Base-by-base conservation (phyloP, 495 filamentous ascomycete species). In the Penicillium verhagenii region DNA sequence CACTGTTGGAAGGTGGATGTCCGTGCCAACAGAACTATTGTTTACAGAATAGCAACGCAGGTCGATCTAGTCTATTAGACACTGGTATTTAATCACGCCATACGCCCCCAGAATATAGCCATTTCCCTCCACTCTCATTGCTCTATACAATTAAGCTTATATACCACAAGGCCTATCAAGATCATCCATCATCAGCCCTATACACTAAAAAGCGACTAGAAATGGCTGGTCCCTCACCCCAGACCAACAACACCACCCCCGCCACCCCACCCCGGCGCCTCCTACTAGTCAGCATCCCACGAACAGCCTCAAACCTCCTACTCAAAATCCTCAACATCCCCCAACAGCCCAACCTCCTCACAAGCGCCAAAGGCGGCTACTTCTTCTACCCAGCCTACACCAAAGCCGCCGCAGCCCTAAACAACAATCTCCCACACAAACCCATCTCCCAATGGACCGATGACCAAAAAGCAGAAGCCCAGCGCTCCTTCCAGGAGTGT, bases 241-340 rank as follows among this genome's bases (percentile, higher is more conserved):
- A 33, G 11, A 44, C 21, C 42, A 26, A 7, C 10, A 26, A 7
- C 10, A 13, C 13, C 39, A 19, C 16, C 10, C 19, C 19, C 19
- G 42, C 40, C 10, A 20, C 20, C 13, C 11, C 33, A 5, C 45
- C 60, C n/a, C 51, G 48, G 3, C 59, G 62, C 8, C 14, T 62
- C 10, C 40, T 62, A 1, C 56, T 65, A 4, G 28, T 75, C 44
- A 72, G 65, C n/a, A 56, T 60, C 28, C 74, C 74, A n/a, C 69
- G 74, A 46, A 73, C 73, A 0, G 74, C 74, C 4, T 75, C 72
- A 14, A 76, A 77, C 53, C 58, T 77, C n/a, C 57, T 77, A 8
- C 38, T 73, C 21, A 68, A 64, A 43, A 64, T 77, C 16, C 57
- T 77, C 6, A 65, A 68, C 26, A 61, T 77, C 18, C 47, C 63